A percentile compares a stretch with the other conserved stretches of the same genome.
These are phyloP conservation scores for Pythium angustatum DNA, from an alignment of 352 stramenopile genomes.

Conservation along the genomic window DNA sequence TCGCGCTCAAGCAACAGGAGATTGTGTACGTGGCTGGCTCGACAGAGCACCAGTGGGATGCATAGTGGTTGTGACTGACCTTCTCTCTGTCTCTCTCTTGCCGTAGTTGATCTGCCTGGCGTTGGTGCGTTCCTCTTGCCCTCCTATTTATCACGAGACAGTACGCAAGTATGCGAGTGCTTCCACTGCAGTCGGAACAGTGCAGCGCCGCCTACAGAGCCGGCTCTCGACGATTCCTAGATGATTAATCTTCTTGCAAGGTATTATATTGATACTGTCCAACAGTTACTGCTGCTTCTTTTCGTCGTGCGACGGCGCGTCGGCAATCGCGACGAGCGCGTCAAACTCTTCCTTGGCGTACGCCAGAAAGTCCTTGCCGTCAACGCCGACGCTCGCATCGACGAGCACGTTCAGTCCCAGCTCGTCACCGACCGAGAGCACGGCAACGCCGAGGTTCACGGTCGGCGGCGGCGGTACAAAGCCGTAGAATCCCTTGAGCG, in stretches of 20 bases:
- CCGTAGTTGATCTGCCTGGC: neutral
- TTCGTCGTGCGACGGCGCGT: constrained; percentile 14
- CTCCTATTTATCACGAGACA: constrained; percentile 2
- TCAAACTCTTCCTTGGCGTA: constrained; percentile 72
- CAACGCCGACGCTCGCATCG: constrained; percentile 64
- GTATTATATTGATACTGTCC: constrained; percentile 2
- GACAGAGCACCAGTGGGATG: too few species aligned
- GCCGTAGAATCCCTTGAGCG: constrained; percentile 62
- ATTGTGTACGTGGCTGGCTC: constrained; percentile 29
- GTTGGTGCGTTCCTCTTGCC: neutral
- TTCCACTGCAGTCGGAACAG: constrained; percentile 2
- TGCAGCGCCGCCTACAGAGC: neutral
- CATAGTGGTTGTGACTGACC: neutral
- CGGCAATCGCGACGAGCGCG: constrained; percentile 40
- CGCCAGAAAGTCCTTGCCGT: constrained; percentile 62
- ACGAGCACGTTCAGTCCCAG: constrained; percentile 77
- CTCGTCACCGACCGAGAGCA: constrained; percentile 68
- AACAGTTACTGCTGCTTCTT: constrained; percentile 25
- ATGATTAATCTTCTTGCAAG: constrained; percentile 10
- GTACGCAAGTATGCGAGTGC: too few species aligned
- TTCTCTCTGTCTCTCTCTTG: neutral
- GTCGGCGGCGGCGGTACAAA: constrained; percentile 79
- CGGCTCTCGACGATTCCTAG: too few species aligned
- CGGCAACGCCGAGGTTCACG: constrained; percentile 77
- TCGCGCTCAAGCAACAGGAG: constrained; percentile 22